A percentile compares a stretch with the other conserved stretches of the same genome.
Evolutionary conservation across 2,329 filamentous ascomycete species (phyloP).

Genomic region (Colletotrichum higginsianum): DNA sequence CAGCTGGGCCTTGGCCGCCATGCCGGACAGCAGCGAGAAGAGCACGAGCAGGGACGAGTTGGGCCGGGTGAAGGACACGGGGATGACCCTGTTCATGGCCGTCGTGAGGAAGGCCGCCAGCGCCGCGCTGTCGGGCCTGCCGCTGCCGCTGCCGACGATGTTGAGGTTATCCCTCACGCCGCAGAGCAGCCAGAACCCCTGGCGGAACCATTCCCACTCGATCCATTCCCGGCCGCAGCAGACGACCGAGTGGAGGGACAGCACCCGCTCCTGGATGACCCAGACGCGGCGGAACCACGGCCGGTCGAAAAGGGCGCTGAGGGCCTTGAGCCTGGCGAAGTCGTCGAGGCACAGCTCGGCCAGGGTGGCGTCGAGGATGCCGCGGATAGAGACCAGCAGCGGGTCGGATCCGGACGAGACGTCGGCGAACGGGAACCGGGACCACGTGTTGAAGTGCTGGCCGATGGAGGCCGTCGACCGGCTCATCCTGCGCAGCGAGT

Average conservation of each 20-base stretch:
- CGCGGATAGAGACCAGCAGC: not conserved
- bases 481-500: not conserved
- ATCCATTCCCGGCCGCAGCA: not conserved
- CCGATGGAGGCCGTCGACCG: too few relatives aligned
- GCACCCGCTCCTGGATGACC: slow-evolving; percentile 27
- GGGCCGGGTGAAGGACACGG: slow-evolving; percentile 12
- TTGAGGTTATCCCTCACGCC: slow-evolving; percentile 23
- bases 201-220: not conserved
- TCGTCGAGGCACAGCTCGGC: not conserved
- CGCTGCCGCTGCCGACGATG: slow-evolving; percentile 16
- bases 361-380: not conserved
- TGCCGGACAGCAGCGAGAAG: slow-evolving; percentile 14
- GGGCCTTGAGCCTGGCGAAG: not conserved
- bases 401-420: not conserved
- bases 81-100: slow-evolving; percentile 10
- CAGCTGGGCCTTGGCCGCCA: slow-evolving; percentile 7
- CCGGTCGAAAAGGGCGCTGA: slow-evolving; percentile 6
- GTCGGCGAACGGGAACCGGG: not conserved
- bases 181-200: slow-evolving; percentile 21
- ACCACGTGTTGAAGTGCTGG: not conserved
- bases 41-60: slow-evolving; percentile 2
- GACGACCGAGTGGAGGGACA: not conserved
- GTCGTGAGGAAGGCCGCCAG: slow-evolving; percentile 11
- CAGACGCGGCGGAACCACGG: slow-evolving; percentile 22
- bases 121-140: slow-evolving; percentile 9